A percentile compares a stretch with the other conserved stretches of the same genome.
phyloP scores from a whole-genome alignment of 805 yeast genomes.

The Ogataea paradorogensis region DNA sequence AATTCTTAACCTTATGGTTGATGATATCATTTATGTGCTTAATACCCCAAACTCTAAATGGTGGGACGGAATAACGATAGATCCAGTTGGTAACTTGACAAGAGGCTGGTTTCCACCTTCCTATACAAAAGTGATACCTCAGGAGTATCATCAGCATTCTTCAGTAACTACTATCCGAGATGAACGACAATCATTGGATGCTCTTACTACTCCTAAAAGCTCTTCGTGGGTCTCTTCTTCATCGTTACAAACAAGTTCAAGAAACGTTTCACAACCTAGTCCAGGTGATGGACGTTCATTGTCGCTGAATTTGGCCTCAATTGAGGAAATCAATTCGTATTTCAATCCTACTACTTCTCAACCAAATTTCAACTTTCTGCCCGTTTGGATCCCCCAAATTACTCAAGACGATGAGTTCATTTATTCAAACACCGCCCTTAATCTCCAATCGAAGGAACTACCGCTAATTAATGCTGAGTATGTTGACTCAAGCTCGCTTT shows the following conservation, averaged over 20 bases:
- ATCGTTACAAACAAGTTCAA: conserved; percentile 13
- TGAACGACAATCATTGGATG: conserved; percentile 8
- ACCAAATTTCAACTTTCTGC: conserved; percentile 32
- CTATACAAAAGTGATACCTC: conserved; percentile 44
- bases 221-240: conserved; percentile 12
- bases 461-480: conserved; percentile 47
- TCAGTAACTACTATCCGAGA: conserved; percentile 17
- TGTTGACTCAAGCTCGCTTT: conserved; percentile 32
- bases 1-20: conserved; percentile 52
- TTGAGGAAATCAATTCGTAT: conserved; percentile 28
- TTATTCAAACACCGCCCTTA: conserved; percentile 58
- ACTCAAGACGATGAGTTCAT: conserved; percentile 53
- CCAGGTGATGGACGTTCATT: conserved; percentile 4
- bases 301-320: conserved; percentile 22
- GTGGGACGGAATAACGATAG: conserved; percentile 77
- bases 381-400: conserved; percentile 63
- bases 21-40: conserved; percentile 71
- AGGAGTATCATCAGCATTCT: conserved; percentile 13
- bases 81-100: conserved; percentile 38
- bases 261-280: conserved; percentile 1
- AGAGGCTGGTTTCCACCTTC: conserved; percentile 88
- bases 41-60: conserved; percentile 64
- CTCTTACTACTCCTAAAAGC: conserved; percentile 3
- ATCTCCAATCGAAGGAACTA: conserved; percentile 54
- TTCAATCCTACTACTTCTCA: conserved; percentile 24